These are phyloP conservation scores for Tripterygium wilfordii DNA, from an alignment of 177 flowering plant genomes.

Conservation along the genomic window DNA sequence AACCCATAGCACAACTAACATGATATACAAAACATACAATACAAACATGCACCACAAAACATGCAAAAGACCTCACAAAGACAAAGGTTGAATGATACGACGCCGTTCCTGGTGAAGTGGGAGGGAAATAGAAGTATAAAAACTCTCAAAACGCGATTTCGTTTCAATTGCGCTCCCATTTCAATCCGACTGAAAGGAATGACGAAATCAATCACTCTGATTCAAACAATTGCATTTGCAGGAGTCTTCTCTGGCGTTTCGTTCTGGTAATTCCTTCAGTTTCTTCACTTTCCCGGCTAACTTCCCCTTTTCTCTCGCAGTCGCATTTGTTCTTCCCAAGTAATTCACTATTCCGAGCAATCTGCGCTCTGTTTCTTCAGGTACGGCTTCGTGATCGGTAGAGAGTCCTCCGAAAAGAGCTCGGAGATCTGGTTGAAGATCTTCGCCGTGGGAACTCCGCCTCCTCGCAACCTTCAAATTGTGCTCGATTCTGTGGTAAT, in stretches of 20 bases:
- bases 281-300: neutral
- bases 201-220: slow-evolving; percentile 58
- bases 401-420: slow-evolving; percentile 85
- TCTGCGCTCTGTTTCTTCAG: slow-evolving; percentile 22
- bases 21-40: no score
- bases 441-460: slow-evolving; percentile 42
- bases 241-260: slow-evolving; percentile 75
- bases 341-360: neutral
- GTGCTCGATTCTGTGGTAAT: no score
- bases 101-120: no score
- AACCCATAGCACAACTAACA: no score
- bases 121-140: no score
- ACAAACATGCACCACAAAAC: no score
- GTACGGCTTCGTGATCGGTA: slow-evolving; percentile 94
- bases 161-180: no score
- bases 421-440: slow-evolving; percentile 49
- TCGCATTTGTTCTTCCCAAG: no score
- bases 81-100: no score
- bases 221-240: slow-evolving; percentile 63
- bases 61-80: no score
- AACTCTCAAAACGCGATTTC: no score
- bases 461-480: slow-evolving; percentile 19
- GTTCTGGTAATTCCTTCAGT: slow-evolving; percentile 36
- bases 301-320: neutral
- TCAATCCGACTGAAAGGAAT: no score